Percentiles rank a stretch among this genome's conserved stretches.
These are phyloP conservation scores for Sporothrix humicola DNA, from an alignment of 2,329 filamentous ascomycete species.

Conservation along the genomic window DNA sequence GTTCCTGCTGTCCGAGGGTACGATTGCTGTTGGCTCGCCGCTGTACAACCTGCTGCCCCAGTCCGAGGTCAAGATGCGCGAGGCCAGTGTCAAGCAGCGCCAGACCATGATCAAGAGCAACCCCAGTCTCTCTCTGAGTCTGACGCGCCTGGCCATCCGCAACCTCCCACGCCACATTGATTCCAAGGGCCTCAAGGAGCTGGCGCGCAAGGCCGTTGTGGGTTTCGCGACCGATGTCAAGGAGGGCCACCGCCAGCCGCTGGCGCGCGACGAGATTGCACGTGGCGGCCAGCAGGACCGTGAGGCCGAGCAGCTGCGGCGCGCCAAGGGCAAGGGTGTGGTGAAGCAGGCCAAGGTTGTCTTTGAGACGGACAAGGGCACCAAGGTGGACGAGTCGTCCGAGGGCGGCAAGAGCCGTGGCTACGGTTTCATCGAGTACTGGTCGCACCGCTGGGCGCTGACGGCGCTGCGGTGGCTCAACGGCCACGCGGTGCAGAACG, in stretches of 20 bases:
- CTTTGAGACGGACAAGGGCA: constrained; percentile 84
- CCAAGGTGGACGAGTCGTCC: constrained; percentile 73
- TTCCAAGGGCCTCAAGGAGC: constrained; percentile 86
- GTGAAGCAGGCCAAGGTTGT: constrained; percentile 94
- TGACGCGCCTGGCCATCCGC: constrained; percentile 88
- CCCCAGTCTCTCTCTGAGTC: constrained; percentile 82
- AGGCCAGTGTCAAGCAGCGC: constrained; percentile 83
- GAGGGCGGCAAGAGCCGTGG: constrained; percentile 80
- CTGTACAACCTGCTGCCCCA: constrained; percentile 77
- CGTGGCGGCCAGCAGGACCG: constrained; percentile 81
- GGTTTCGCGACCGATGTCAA: constrained; percentile 93
- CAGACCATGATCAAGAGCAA: constrained; percentile 91
- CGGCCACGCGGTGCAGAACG: constrained; percentile 69
- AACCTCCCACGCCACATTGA: constrained; percentile 85
- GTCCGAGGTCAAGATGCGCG: constrained; percentile 83
- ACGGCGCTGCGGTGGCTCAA: constrained; percentile 97
- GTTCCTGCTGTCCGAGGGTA: constrained; percentile 86
- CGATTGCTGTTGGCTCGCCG: constrained; percentile 75
- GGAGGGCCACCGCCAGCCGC: constrained; percentile 71
- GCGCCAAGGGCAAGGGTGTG: constrained; percentile 80
- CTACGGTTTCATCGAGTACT: constrained; percentile 98
- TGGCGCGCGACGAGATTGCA: constrained; percentile 87
- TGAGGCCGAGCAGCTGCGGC: constrained; percentile 79
- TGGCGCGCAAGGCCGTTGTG: constrained; percentile 90
- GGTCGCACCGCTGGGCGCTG: constrained; percentile 87